Evolutionary conservation across 2,329 filamentous ascomycete species (phyloP).

Genomic region (Endothia cerciana): DNA sequence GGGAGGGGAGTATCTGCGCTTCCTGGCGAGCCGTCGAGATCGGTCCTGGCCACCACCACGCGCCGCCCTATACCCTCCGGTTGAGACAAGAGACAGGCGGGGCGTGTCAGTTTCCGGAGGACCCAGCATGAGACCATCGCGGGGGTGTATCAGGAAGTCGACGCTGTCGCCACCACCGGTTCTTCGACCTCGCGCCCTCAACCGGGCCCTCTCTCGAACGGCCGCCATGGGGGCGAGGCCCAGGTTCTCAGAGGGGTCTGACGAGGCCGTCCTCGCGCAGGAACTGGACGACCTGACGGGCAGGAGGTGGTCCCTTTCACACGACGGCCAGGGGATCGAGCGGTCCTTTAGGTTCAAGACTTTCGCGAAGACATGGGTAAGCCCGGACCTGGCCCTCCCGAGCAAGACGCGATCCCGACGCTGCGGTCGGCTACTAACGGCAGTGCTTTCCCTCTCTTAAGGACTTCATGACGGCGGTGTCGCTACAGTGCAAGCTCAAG

Average conservation of each 20-base stretch:
- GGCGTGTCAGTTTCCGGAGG: not conserved
- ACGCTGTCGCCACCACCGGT: not conserved
- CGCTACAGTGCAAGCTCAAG: slow-evolving; percentile 67
- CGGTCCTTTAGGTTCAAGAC: slow-evolving; percentile 66
- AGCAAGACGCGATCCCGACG: too few species aligned
- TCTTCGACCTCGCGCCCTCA: not conserved
- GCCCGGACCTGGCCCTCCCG: slow-evolving; percentile 32
- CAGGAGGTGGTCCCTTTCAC: slow-evolving; percentile 54
- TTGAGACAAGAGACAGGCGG: not conserved
- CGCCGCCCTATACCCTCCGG: not conserved
- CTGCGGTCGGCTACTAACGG: not conserved
- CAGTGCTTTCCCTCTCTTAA: slow-evolving; percentile 38
- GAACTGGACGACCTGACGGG: slow-evolving; percentile 43
- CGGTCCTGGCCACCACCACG: not conserved
- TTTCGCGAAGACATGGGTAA: slow-evolving; percentile 68
- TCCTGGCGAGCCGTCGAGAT: not conserved
- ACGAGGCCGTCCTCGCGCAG: slow-evolving; percentile 42
- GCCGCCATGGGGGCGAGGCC: slow-evolving; percentile 11
- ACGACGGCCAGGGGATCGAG: slow-evolving; percentile 59
- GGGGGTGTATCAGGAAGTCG: not conserved
- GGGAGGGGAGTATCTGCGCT: too few species aligned
- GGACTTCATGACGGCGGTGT: slow-evolving; percentile 77
- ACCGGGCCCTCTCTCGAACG: slow-evolving; percentile 12
- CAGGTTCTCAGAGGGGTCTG: slow-evolving; percentile 51
- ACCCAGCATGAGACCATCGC: not conserved